Evolutionary conservation across 257 asterid species (phyloP).

Genomic region (Vinca minor): DNA sequence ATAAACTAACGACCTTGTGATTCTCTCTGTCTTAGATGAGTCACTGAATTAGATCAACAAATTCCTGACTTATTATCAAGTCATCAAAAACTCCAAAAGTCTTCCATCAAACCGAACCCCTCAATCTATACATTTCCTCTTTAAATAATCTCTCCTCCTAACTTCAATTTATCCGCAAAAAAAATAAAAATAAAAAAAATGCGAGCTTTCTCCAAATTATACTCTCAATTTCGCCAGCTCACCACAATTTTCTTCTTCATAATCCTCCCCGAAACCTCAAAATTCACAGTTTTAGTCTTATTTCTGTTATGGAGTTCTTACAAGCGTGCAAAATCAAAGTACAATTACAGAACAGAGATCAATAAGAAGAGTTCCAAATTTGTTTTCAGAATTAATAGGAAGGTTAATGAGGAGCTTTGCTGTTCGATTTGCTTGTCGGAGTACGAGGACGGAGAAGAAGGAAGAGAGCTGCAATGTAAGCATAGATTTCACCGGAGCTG

Average conservation of each 20-base stretch:
- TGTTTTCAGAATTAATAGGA: conserved; percentile 11
- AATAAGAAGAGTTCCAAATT: conserved; percentile 34
- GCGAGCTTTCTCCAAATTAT: conserved; percentile 28
- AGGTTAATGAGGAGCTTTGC: background rate
- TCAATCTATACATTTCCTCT: no score
- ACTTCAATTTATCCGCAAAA: no score
- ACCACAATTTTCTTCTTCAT: conserved; percentile 17
- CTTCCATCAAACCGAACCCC: conserved; percentile 2
- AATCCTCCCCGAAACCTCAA: conserved; percentile 34
- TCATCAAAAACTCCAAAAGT: background rate
- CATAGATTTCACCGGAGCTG: conserved; percentile 40
- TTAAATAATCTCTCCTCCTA: no score
- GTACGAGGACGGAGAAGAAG: conserved; percentile 32
- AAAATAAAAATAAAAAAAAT: no score
- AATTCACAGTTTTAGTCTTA: conserved; percentile 22
- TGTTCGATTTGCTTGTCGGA: conserved; percentile 47
- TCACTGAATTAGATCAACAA: conserved; percentile 3
- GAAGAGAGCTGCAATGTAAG: conserved; percentile 30
- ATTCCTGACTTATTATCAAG: background rate
- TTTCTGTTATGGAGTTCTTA: conserved; percentile 19
- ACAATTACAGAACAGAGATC: conserved; percentile 26
- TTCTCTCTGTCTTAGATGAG: background rate
- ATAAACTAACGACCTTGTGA: no score
- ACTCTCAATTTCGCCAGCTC: conserved; percentile 16
- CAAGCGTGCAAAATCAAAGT: conserved; percentile 9